phyloP scores from a whole-genome alignment of 495 filamentous ascomycete genomes.

The Penicillium egyptiacum region DNA sequence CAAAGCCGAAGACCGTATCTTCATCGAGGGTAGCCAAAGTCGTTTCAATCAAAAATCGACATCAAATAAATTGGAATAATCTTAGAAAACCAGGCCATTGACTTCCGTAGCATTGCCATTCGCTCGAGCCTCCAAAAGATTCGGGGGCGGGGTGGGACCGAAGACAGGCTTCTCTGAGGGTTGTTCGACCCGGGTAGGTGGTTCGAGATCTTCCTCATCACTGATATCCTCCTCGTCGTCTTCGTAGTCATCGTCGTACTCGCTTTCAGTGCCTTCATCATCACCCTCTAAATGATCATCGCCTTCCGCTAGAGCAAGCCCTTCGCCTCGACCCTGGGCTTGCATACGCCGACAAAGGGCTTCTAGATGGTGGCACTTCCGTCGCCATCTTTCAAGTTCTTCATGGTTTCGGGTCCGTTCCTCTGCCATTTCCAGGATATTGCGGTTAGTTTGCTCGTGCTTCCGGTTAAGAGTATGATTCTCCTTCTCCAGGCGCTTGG shows the following conservation, averaged over 20 bases:
- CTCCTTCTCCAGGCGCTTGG: constrained; percentile 94
- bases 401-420: constrained; percentile 80
- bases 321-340: constrained; percentile 76
- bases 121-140: constrained; percentile 46
- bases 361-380: constrained; percentile 90
- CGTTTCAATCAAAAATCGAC: constrained; percentile 4
- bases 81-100: constrained; percentile 42
- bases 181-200: constrained; percentile 32
- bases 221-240: constrained; percentile 62
- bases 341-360: constrained; percentile 93
- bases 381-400: constrained; percentile 76
- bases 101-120: constrained; percentile 46
- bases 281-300: constrained; percentile 59
- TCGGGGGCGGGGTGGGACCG: constrained; percentile 57
- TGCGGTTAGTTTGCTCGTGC: constrained; percentile 88
- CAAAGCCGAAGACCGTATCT: not conserved
- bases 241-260: constrained; percentile 70
- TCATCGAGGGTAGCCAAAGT: constrained; percentile 4
- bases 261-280: constrained; percentile 68
- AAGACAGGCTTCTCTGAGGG: constrained; percentile 52
- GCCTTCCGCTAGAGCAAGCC: constrained; percentile 51
- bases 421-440: constrained; percentile 97
- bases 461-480: constrained; percentile 89
- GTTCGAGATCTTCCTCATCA: constrained; percentile 67
- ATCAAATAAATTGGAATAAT: constrained; percentile 2